Evolutionary conservation across 768 basidiomycete species (phyloP), one percentile per base, ranked within the genome.

Genomic region (Daedaleopsis sinensis): DNA sequence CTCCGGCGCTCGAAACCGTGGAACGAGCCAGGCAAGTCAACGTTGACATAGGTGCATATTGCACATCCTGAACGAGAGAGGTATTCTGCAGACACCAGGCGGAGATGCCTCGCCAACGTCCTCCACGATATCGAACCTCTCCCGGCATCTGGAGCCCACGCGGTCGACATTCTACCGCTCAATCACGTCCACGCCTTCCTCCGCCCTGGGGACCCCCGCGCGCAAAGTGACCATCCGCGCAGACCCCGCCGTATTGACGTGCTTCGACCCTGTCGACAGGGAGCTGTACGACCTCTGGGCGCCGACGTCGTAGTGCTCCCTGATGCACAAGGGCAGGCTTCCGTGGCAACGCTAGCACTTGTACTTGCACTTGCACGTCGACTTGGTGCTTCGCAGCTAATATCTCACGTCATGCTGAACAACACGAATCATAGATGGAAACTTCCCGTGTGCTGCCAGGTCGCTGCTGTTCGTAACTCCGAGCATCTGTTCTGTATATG

Each of bases 201-300:
- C 66, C 18, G 47, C 61, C 18, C 52, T 65, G 70, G 36, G 67
- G 69, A 69, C 77, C 62, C 66, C 71, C 1, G 55, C 59, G 43
- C 55, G 67, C 54, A 80, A 74, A 66, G 70, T 81, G 37, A 65
- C 76, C 21, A 80, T 91, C 67, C 86, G 88, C 44, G 76, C 84
- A 23, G 90, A 93, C 71, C 82, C 87, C 5, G 75, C 87, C 8
- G 76, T 91, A 44, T 70, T 85, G 57, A 90, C 89, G 37, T 89
- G 84, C 64, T 94, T 94, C 67, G 90, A 93, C 72, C 81, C 84
- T 15, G 78, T 81, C 23, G 92, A 94, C 74, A 86, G 80, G 74
- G 88, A 91, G 65, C 78, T 94, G 21, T 92, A 93, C 67, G 84
- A 86, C 48, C 78, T 93, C 11, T 93, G 92, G 91, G 88, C 79